phyloP scores from a whole-genome alignment of 2,329 filamentous ascomycete genomes.

The Colletotrichum kahawae region DNA sequence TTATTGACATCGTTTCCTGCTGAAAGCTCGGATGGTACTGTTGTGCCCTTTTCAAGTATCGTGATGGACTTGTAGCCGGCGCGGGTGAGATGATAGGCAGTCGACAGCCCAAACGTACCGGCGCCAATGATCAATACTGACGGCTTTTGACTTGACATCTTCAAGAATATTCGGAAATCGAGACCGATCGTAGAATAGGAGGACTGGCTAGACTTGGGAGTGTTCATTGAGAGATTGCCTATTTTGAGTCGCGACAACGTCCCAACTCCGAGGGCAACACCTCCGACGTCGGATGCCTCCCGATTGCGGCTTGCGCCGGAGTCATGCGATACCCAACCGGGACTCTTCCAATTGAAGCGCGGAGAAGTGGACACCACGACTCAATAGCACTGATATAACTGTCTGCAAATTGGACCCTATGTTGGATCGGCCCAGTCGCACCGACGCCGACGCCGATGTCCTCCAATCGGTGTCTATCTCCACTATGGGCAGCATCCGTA shows the following conservation, averaged over 20 bases:
- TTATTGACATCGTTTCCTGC: conserved; percentile 38
- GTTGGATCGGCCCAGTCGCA: background rate
- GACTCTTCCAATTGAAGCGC: background rate
- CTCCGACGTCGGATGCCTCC: background rate
- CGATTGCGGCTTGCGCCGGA: background rate
- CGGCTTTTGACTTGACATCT: background rate
- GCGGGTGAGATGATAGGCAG: conserved; percentile 43
- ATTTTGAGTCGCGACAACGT: background rate
- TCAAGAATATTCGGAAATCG: background rate
- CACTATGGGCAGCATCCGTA: background rate
- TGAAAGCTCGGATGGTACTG: conserved; percentile 44
- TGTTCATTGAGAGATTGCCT: background rate
- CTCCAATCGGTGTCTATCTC: background rate
- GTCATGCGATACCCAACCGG: background rate
- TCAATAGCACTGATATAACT: background rate
- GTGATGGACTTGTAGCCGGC: conserved; percentile 45
- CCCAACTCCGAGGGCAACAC: background rate
- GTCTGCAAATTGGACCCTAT: background rate
- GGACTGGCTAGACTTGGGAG: background rate
- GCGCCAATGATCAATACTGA: conserved; percentile 34
- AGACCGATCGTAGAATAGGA: background rate
- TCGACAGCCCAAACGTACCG: conserved; percentile 49
- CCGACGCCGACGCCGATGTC: background rate
- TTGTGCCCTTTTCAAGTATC: conserved; percentile 39
- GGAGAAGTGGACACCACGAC: background rate